A percentile compares a stretch with the other conserved stretches of the same genome.
phyloP scores from a whole-genome alignment of 2,329 filamentous ascomycete species.

The Curvularia eragrostidis region DNA sequence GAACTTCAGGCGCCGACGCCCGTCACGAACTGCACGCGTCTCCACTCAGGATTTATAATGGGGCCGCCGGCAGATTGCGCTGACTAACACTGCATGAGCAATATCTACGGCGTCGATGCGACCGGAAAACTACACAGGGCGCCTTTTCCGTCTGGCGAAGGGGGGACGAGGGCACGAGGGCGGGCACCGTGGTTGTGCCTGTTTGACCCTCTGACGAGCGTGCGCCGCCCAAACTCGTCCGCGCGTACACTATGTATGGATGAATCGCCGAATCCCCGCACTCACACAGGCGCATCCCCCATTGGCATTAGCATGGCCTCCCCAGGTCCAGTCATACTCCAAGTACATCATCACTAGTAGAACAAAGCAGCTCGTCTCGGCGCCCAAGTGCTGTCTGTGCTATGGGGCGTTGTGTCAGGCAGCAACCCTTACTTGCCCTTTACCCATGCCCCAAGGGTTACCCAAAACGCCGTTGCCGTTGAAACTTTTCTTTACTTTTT shows the following conservation, averaged over 20 bases:
- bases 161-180: too few species aligned
- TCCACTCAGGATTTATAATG: neutral
- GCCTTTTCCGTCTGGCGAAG: too few species aligned
- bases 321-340: neutral
- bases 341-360: too few species aligned
- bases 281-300: neutral
- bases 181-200: neutral
- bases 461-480: neutral
- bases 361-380: too few species aligned
- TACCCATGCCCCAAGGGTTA: neutral
- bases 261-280: neutral
- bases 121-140: too few species aligned
- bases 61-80: neutral
- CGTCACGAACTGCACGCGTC: neutral
- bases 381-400: neutral
- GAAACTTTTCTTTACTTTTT: too few species aligned
- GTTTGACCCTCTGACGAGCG: neutral
- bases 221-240: neutral
- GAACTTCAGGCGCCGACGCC: slow-evolving; percentile 10
- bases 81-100: neutral
- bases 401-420: neutral
- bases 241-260: too few species aligned
- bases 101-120: too few species aligned
- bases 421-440: neutral
- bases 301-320: too few species aligned